Base-by-base conservation (phyloP, 768 basidiomycete genomes). In the Tulasnella sp. region DNA sequence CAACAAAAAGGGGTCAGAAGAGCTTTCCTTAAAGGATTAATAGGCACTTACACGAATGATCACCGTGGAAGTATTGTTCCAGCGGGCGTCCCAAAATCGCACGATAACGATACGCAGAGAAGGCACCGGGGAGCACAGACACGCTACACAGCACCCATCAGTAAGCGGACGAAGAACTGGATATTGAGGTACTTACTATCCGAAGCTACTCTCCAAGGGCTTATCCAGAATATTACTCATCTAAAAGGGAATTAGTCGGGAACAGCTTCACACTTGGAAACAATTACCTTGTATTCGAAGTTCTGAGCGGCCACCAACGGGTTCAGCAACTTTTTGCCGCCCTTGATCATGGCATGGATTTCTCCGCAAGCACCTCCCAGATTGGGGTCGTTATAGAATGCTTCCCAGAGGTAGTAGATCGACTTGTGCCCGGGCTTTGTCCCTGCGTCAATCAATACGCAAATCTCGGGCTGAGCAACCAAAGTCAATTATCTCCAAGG, bases 211-310 rank as follows among this genome's bases (percentile, higher is more conserved):
- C 71, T 98, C 93, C 51, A 92, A 75, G 0, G 93, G 93, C 68
- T 96, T 93, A 68, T 93, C 90, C 27, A 97, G 74, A 66, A 98
- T 96, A 70, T 97, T 96, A 42, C 89, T 92, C 88, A 97, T 94
- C 72, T 91, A 42, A 2, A 34, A 15, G 41, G 4, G n/a, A n/a
- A n/a, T n/a, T n/a, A n/a, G n/a, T n/a, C n/a, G 27, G 21, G 6
- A 32, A 49, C 9, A 4, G 6, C 29, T 7, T 6, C 14, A 6
- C 31, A 25, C 17, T 17, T 2, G 19, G 37, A 40, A 27, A n/a
- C 37, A 14, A 21, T 5, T 15, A 60, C 60, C 62, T 74, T 96
- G 73, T 96, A 96, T 71, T 93, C 91, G 64, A 93, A 93, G 71
- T 60, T 96, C 69, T 97, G 93, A 14, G 93, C 91, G 6, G 93